Evolutionary conservation across 1,284 basidiomycete genomes (phyloP).

Genomic region (Porodaedalea pini): DNA sequence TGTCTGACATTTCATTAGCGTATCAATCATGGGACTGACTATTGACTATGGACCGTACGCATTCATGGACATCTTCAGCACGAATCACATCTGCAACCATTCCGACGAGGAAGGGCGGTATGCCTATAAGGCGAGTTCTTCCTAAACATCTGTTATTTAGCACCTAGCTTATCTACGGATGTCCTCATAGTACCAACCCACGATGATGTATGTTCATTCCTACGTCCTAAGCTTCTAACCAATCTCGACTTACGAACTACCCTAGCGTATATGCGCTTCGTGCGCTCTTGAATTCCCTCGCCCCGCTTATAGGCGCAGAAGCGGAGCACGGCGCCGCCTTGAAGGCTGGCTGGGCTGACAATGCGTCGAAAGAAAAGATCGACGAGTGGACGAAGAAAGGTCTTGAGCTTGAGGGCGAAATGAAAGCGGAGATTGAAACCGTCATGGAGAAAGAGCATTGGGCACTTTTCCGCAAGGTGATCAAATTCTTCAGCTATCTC

Average conservation of each 20-base stretch:
- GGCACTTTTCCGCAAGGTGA: slow-evolving; percentile 63
- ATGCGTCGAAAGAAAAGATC: slow-evolving; percentile 50
- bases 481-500: slow-evolving; percentile 21
- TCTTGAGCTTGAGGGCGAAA: slow-evolving; percentile 50
- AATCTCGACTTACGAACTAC: slow-evolving; percentile 2
- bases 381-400: slow-evolving; percentile 61
- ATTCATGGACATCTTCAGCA: slow-evolving; percentile 91
- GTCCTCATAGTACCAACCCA: slow-evolving; percentile 31
- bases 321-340: slow-evolving; percentile 52
- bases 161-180: slow-evolving; percentile 21
- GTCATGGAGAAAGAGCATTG: slow-evolving; percentile 60
- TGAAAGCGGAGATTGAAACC: slow-evolving; percentile 55
- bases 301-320: slow-evolving; percentile 83
- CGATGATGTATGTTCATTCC: slow-evolving; percentile 33
- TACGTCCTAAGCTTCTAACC: slow-evolving; percentile 11
- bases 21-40: slow-evolving; percentile 84
- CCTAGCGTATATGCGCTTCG: slow-evolving; percentile 72
- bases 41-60: slow-evolving; percentile 96
- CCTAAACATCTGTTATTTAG: slow-evolving; percentile 11
- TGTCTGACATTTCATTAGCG: slow-evolving; percentile 39
- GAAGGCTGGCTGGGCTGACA: slow-evolving; percentile 58
- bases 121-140: slow-evolving; percentile 63
- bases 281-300: slow-evolving; percentile 68
- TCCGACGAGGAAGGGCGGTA: slow-evolving; percentile 86
- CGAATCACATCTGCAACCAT: slow-evolving; percentile 90